Evolutionary conservation across 768 basidiomycete genomes (phyloP).

Genomic region (Agrocybe chaxingu): DNA sequence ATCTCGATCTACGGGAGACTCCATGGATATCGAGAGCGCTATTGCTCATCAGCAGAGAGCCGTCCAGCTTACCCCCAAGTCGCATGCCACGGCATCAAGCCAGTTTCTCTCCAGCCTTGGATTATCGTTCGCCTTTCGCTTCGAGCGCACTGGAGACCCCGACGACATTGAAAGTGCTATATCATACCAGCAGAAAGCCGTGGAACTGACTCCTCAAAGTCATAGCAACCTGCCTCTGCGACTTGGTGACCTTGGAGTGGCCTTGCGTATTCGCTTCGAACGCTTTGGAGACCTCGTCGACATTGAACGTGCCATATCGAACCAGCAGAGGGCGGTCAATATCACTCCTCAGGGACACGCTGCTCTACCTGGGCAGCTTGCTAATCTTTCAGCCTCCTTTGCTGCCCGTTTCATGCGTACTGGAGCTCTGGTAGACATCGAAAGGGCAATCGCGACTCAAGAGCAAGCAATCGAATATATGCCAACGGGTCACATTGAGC

Average conservation of each 20-base stretch:
- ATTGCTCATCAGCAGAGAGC: background rate
- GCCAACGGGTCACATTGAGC: background rate
- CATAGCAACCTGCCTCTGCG: background rate
- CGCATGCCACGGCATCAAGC: too few relatives aligned
- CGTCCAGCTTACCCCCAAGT: background rate
- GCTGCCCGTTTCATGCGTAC: background rate
- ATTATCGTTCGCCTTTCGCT: background rate
- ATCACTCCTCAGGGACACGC: constrained; percentile 3
- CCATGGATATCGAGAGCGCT: too few relatives aligned
- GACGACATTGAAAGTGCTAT: background rate
- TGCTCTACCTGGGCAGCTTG: background rate
- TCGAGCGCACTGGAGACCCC: background rate
- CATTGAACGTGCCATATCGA: constrained; percentile 10
- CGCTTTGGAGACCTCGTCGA: constrained; percentile 8
- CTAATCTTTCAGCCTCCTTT: constrained; percentile 1
- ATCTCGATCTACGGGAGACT: too few relatives aligned
- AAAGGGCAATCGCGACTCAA: constrained; percentile 5
- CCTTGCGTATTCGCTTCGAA: constrained; percentile 3
- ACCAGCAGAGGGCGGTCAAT: constrained; percentile 2
- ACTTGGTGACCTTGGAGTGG: background rate
- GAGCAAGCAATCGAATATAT: background rate
- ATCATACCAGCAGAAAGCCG: background rate
- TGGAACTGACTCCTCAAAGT: background rate
- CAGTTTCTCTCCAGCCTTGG: background rate
- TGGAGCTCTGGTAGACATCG: background rate